phyloP scores from a whole-genome alignment of 148 eudicot species.

The Bassia scoparia region DNA sequence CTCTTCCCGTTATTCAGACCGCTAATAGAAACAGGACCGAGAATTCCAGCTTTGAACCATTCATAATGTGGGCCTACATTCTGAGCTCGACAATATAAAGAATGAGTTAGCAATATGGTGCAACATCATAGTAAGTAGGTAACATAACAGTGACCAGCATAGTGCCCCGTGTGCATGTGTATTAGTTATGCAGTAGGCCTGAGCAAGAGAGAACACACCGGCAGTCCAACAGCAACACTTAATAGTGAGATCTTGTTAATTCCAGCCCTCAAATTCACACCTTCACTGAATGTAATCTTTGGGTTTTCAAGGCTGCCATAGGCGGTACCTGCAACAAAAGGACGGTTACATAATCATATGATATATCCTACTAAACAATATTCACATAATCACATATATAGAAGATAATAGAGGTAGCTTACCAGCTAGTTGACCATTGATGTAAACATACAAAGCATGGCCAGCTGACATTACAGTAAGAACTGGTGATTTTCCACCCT shows the following conservation, averaged over 20 bases:
- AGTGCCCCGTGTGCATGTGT: background rate
- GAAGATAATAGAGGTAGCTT: constrained; percentile 4
- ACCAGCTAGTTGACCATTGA: constrained; percentile 86
- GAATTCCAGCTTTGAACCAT: constrained; percentile 74
- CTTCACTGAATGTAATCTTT: constrained; percentile 57
- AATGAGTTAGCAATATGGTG: background rate
- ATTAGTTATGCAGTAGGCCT: background rate
- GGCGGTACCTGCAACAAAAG: constrained; percentile 51
- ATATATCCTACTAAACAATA: background rate
- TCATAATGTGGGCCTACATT: constrained; percentile 77
- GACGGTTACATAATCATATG: background rate
- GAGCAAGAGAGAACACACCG: constrained; percentile 48
- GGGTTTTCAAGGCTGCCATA: constrained; percentile 86
- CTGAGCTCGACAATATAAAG: constrained; percentile 30
- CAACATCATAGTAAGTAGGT: constrained; percentile 10
- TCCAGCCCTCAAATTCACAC: constrained; percentile 79
- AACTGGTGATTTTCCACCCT: constrained; percentile 61
- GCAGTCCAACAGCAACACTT: constrained; percentile 97
- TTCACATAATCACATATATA: background rate
- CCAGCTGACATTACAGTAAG: constrained; percentile 86
- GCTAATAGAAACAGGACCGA: constrained; percentile 66
- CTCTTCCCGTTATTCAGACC: constrained; percentile 73
- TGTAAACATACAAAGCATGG: constrained; percentile 87
- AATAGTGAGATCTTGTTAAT: constrained; percentile 75
- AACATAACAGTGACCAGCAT: background rate